Evolutionary conservation across 139 green algal species (phyloP), one percentile per base, ranked within the genome.

Genomic region (Choricystis sp.): DNA sequence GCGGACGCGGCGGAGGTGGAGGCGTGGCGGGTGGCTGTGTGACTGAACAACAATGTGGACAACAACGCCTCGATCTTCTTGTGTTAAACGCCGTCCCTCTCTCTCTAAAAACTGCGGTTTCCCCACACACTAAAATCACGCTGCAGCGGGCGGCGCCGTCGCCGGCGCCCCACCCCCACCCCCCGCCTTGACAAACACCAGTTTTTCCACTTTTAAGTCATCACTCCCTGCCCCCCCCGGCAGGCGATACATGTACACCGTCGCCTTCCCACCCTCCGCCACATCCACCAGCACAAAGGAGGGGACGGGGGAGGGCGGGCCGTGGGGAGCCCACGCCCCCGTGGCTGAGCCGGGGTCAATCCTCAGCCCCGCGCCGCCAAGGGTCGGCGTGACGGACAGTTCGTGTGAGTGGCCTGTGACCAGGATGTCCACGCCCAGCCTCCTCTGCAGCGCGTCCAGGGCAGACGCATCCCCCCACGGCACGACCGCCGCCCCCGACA

Each of bases 401-500:
- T 84, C 75, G 65, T 97, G 90, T 22, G 89, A 95, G 78, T 96
- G 86, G 0, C 90, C 92, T 0, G 81, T 93, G 4, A 98, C 70
- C 20, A 98, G 79, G 31, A 98, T 89, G 72, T 98, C 92, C 0
- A 84, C 87, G 29, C 85, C 81, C 60, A 97, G 64, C 65, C 86
- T 81, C 52, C 92, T 68, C 68, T 93, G 81, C 59, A 96, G 63
- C 24, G 86, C 79, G 5, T 78, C 81, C 40, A 95, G 74, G 2
- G 85, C 75, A 2, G 91, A 81, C 0, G 73, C 65, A 74, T 92
- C 81, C 26, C 83, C 86, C 73, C 79, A 89, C 1, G 90, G 92
- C 25, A 96, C 75, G 26, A 97, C 81, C 79, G 95, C 85, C 71
- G 96, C 87, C 14, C 90, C 92, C 63, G 98, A 92, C 60, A 74